Base-by-base conservation (phyloP, 352 stramenopile genomes). In the Thalassiosira livingstoniorum region DNA sequence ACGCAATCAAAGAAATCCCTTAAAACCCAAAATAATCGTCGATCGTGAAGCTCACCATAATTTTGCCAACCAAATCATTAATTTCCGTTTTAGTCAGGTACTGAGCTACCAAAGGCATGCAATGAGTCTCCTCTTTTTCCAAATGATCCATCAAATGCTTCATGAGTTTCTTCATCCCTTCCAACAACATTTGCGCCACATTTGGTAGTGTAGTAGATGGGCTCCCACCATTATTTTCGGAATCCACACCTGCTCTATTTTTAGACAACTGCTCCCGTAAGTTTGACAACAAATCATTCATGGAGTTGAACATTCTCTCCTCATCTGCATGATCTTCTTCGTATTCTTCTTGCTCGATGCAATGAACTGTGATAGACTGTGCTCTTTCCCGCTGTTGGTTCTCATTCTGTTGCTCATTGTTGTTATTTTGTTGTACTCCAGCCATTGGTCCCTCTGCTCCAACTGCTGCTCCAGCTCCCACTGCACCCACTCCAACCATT, bases 301-400 rank as follows among this genome's bases (percentile, higher is more conserved):
- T 92, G 37, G 80, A 78, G 21, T 75, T 83, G 72, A 95, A 95
- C 87, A 95, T 94, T 25, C 79, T 64, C 79, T 95, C 91, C 76
- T 95, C 91, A 54, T 93, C 86, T 5, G 87, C 89, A 79, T 95
- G 91, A 85, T 95, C 91, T 83, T 95, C 91, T 83, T 95, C 91
- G 68, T 94, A 95, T 73, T 93, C 86, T 73, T 93, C 88, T 82
- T 93, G 87, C 35, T 92, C 86, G 34, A 94, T 90, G 10, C 51
- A 55, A 70, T 79, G 65, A 29, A 80, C 63, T 23, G 62, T 80
- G 18, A 78, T 55, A 21, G 69, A 80, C 31, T 67, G 54, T 25
- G 64, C 23, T 27, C 69, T 47, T n/a, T 83, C 72, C 0, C 72
- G 61, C 55, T 35, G 31, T 37, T 64, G 72, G 10, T 29, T 32